Percentiles rank a stretch among this genome's conserved stretches.
phyloP scores from a whole-genome alignment of 371 early-diverging fungal genomes.

The Lichtheimia ramosa region DNA sequence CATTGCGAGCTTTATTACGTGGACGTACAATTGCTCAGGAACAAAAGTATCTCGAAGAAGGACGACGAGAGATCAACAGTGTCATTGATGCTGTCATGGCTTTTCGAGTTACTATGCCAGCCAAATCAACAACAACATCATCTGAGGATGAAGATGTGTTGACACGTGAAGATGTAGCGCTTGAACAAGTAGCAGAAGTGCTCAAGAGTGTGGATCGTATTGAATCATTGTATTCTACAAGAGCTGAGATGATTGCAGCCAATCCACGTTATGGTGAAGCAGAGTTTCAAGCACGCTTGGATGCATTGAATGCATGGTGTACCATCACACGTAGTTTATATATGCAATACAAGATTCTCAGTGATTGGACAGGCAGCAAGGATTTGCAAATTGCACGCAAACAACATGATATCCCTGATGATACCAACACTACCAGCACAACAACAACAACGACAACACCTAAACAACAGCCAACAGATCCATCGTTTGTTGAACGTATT shows the following conservation, averaged over 20 bases:
- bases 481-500: slow-evolving; percentile 83
- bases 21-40: slow-evolving; percentile 68
- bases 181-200: slow-evolving; percentile 67
- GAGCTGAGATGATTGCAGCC: slow-evolving; percentile 62
- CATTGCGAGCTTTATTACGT: slow-evolving; percentile 66
- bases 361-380: slow-evolving; percentile 83
- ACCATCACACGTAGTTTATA: slow-evolving; percentile 72
- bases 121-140: slow-evolving; percentile 19
- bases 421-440: slow-evolving; percentile 2
- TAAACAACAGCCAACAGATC: slow-evolving; percentile 35
- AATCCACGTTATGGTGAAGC: slow-evolving; percentile 72
- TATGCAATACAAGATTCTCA: slow-evolving; percentile 72
- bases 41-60: slow-evolving; percentile 65
- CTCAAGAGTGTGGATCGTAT: slow-evolving; percentile 74
- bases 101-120: slow-evolving; percentile 52
- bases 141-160: slow-evolving; percentile 17
- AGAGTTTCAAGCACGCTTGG: slow-evolving; percentile 69
- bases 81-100: slow-evolving; percentile 66
- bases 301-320: slow-evolving; percentile 79
- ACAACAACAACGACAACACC: slow-evolving; percentile 17
- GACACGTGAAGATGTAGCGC: slow-evolving; percentile 29
- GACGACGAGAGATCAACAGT: slow-evolving; percentile 62
- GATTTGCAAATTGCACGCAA: slow-evolving; percentile 65
- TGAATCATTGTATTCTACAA: slow-evolving; percentile 77
- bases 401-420: slow-evolving; percentile 12